A percentile compares a stretch with the other conserved stretches of the same genome.
These are phyloP conservation scores for Neocucurbitaria cava DNA, from an alignment of 2,329 filamentous ascomycete genomes.

Conservation along the genomic window DNA sequence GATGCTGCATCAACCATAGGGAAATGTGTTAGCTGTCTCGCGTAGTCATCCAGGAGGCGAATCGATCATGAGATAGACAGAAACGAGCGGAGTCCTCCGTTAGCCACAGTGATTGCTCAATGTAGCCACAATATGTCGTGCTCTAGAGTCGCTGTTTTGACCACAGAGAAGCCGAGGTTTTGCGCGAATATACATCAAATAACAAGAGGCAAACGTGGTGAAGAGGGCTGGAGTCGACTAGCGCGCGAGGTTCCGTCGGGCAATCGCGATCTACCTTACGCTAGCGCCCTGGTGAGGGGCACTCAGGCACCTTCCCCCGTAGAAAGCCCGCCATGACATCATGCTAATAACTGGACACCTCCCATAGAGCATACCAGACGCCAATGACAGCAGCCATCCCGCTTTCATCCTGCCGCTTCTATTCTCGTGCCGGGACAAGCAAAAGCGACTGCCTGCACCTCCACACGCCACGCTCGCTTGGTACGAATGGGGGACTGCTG, in stretches of 20 bases:
- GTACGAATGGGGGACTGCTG: slow-evolving; percentile 8
- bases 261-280: slow-evolving; percentile 10
- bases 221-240: slow-evolving; percentile 6
- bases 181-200: slow-evolving; percentile 4
- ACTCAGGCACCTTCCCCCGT: slow-evolving; percentile 5
- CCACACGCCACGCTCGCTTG: slow-evolving; percentile 14
- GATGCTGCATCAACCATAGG: too few relatives aligned
- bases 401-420: neutral
- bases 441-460: slow-evolving; percentile 4
- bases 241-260: slow-evolving; percentile 20
- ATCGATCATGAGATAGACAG: neutral
- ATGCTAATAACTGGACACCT: slow-evolving; percentile 4
- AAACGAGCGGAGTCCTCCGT: neutral
- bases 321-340: slow-evolving; percentile 19
- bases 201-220: slow-evolving; percentile 7
- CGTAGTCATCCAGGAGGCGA: neutral
- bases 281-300: slow-evolving; percentile 17
- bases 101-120: slow-evolving; percentile 12
- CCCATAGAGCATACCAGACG: neutral
- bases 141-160: slow-evolving; percentile 7
- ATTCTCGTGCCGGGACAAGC: slow-evolving; percentile 9
- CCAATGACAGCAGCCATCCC: neutral
- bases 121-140: slow-evolving; percentile 26
- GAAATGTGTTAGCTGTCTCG: too few relatives aligned
- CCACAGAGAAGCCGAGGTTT: neutral